phyloP scores from a whole-genome alignment of 1,284 basidiomycete genomes.

The Sanghuangporus weigelae region DNA sequence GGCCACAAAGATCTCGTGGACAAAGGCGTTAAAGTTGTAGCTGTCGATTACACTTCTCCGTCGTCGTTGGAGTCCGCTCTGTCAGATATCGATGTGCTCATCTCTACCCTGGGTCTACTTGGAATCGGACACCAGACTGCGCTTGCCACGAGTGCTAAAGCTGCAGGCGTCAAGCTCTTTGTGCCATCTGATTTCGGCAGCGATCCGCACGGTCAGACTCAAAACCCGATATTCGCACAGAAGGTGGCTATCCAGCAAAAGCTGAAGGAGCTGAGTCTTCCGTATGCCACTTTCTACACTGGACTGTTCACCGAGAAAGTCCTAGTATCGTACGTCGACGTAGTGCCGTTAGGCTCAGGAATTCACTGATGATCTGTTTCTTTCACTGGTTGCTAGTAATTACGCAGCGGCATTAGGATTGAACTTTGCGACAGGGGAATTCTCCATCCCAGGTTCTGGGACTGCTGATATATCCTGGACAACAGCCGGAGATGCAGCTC shows the following conservation, averaged over 20 bases:
- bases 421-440: constrained; percentile 27
- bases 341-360: constrained; percentile 5
- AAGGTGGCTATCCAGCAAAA: constrained; percentile 22
- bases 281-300: constrained; percentile 29
- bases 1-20: background rate
- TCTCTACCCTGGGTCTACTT: constrained; percentile 28
- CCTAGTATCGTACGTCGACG: constrained; percentile 10
- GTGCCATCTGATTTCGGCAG: constrained; percentile 35
- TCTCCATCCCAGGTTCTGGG: constrained; percentile 30
- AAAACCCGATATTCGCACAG: constrained; percentile 16
- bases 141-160: constrained; percentile 34
- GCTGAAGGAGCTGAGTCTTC: constrained; percentile 29
- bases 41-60: constrained; percentile 30
- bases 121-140: constrained; percentile 27
- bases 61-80: constrained; percentile 28
- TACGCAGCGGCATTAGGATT: constrained; percentile 20
- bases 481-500: constrained; percentile 28
- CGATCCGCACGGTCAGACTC: constrained; percentile 23
- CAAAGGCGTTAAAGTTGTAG: constrained; percentile 25
- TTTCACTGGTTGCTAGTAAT: constrained; percentile 18
- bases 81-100: constrained; percentile 29
- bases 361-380: constrained; percentile 20
- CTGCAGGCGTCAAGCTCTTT: constrained; percentile 34
- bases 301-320: constrained; percentile 22
- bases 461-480: constrained; percentile 28